A percentile compares a stretch with the other conserved stretches of the same genome.
These are phyloP conservation scores for Lepidium didymum DNA, from an alignment of 345 rosid species.

Conservation along the genomic window DNA sequence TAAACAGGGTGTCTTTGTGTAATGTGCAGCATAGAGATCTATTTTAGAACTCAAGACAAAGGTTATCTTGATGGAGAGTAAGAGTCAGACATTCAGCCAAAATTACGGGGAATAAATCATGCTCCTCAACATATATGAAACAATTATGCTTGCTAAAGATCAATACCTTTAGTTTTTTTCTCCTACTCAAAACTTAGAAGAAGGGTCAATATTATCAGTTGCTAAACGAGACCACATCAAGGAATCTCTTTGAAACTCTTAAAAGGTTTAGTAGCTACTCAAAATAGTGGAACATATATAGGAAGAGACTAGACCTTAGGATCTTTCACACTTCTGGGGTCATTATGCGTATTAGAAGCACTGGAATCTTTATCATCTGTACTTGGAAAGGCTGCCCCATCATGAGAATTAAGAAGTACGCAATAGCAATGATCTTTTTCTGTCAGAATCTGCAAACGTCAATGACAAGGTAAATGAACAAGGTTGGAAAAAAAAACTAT, in stretches of 20 bases:
- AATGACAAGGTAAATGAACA: slow-evolving; percentile 5
- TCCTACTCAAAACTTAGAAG: background rate
- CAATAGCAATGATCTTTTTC: slow-evolving; percentile 88
- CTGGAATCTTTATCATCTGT: slow-evolving; percentile 44
- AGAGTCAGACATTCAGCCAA: background rate
- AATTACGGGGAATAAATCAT: background rate
- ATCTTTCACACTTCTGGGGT: slow-evolving; percentile 37
- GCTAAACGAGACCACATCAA: background rate
- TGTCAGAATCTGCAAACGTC: slow-evolving; percentile 62
- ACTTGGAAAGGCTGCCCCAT: slow-evolving; percentile 91
- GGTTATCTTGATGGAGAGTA: background rate
- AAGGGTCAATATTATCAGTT: background rate
- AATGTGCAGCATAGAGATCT: background rate
- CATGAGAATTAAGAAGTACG: slow-evolving; percentile 87
- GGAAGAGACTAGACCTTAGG: slow-evolving; percentile 52
- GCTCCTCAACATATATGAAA: background rate
- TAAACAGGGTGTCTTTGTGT: background rate
- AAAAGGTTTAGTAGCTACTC: background rate
- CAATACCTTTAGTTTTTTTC: background rate
- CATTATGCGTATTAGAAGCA: slow-evolving; percentile 29
- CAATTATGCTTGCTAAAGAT: background rate
- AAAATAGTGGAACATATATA: background rate
- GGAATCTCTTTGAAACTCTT: background rate
- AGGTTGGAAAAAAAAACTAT: background rate
- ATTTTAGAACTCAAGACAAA: background rate